phyloP scores from a whole-genome alignment of 306 rosid genomes.

The Cicer bijugum region DNA sequence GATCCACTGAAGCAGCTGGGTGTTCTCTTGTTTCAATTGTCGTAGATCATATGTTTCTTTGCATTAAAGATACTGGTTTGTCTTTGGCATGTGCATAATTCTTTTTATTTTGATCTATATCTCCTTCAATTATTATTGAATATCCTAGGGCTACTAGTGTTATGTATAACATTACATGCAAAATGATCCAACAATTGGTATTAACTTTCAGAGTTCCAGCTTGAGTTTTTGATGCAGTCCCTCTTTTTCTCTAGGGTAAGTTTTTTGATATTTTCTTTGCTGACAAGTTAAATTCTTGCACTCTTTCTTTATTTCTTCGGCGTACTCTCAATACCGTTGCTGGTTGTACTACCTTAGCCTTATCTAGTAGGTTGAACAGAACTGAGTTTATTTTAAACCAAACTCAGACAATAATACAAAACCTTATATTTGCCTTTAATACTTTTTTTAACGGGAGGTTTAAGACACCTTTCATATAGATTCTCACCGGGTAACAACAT shows the following conservation, averaged over 20 bases:
- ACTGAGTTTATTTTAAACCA: conserved; percentile 13
- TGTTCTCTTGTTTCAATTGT: conserved; percentile 80
- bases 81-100: conserved; percentile 37
- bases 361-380: conserved; percentile 26
- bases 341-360: conserved; percentile 35
- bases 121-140: conserved; percentile 34
- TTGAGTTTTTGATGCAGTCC: conserved; percentile 91
- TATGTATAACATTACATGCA: conserved; percentile 15
- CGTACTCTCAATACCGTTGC: conserved; percentile 9
- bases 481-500: conserved; percentile 9
- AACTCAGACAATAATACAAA: conserved; percentile 15
- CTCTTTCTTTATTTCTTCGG: conserved; percentile 27
- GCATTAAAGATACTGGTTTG: conserved; percentile 88
- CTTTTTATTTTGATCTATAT: conserved; percentile 13
- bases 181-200: conserved; percentile 44
- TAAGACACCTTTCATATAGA: conserved; percentile 18
- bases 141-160: conserved; percentile 23
- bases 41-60: conserved; percentile 89
- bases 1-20: conserved; percentile 84
- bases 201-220: conserved; percentile 84
- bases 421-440: conserved; percentile 11
- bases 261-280: conserved; percentile 24
- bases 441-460: not conserved
- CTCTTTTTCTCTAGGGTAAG: conserved; percentile 89
- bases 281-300: conserved; percentile 8